phyloP scores from a whole-genome alignment of 2,329 filamentous ascomycete genomes.

The Clonostachys chloroleuca region DNA sequence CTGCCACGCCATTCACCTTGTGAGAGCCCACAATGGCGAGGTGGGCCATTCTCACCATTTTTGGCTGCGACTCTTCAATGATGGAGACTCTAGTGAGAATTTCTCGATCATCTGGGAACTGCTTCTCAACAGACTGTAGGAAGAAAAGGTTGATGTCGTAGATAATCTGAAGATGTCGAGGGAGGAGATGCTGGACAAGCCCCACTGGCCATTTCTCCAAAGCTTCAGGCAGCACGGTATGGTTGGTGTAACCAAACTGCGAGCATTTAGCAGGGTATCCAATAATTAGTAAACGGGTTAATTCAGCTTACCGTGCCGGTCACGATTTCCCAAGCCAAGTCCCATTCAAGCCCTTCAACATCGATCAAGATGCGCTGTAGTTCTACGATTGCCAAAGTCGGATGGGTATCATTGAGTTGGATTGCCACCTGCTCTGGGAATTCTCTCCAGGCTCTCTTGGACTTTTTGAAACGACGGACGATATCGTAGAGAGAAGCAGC shows the following conservation, averaged over 20 bases:
- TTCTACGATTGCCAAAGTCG: conserved; percentile 93
- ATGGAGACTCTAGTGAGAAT: conserved; percentile 87
- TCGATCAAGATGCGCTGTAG: conserved; percentile 90
- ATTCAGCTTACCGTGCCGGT: conserved; percentile 53
- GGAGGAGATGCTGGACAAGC: conserved; percentile 85
- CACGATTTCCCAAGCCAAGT: conserved; percentile 83
- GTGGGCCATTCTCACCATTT: conserved; percentile 98
- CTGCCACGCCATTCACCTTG: conserved; percentile 98
- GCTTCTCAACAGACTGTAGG: conserved; percentile 84
- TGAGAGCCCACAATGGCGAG: conserved; percentile 94
- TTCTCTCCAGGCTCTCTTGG: conserved; percentile 82
- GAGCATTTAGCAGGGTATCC: too few species aligned
- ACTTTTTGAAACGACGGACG: conserved; percentile 96
- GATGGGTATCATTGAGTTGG: conserved; percentile 97
- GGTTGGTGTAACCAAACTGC: conserved; percentile 93
- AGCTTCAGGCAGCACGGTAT: conserved; percentile 94
- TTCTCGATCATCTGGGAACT: conserved; percentile 85
- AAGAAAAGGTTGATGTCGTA: conserved; percentile 98
- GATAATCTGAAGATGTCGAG: conserved; percentile 93
- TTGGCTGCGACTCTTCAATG: conserved; percentile 92
- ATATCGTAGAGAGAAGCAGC: conserved; percentile 95
- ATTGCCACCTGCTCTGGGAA: conserved; percentile 96
- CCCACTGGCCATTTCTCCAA: conserved; percentile 98
- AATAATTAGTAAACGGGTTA: not conserved
- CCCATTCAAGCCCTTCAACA: conserved; percentile 87